A percentile compares a stretch with the other conserved stretches of the same genome.
Evolutionary conservation across 1,284 basidiomycete genomes (phyloP).

Genomic region (Kwoniella shivajii): DNA sequence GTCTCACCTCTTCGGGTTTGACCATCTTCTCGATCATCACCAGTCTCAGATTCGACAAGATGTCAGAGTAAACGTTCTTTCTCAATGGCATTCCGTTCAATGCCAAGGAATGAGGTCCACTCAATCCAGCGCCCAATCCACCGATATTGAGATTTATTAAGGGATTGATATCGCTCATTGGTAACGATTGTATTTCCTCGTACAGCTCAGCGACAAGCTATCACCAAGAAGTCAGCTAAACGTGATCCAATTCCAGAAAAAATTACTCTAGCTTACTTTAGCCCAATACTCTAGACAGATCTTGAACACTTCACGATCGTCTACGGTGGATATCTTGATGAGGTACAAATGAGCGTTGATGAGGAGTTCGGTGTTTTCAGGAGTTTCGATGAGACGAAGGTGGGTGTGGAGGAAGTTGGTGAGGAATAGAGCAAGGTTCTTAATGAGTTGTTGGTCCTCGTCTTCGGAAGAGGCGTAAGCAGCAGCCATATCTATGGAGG

Average conservation of each 20-base stretch:
- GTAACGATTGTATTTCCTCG: constrained; percentile 83
- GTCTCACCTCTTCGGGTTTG: constrained; percentile 92
- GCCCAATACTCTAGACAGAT: constrained; percentile 99
- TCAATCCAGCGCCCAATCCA: constrained; percentile 54
- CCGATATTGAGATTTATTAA: constrained; percentile 91
- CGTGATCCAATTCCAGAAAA: background rate
- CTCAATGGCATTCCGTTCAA: constrained; percentile 77
- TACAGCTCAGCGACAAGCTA: constrained; percentile 94
- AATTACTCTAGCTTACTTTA: constrained; percentile 56
- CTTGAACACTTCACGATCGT: constrained; percentile 99
- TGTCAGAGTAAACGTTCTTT: constrained; percentile 93
- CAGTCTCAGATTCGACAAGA: constrained; percentile 89
- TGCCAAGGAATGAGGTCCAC: constrained; percentile 60
- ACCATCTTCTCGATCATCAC: constrained; percentile 99
- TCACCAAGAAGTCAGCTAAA: constrained; percentile 1
- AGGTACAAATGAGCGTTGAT: constrained; percentile 97
- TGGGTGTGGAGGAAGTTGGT: constrained; percentile 94
- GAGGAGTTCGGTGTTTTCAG: constrained; percentile 87
- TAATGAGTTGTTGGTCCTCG: constrained; percentile 93
- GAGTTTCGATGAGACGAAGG: constrained; percentile 88
- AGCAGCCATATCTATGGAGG: constrained; percentile 70
- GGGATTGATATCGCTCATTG: constrained; percentile 83
- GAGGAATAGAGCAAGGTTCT: constrained; percentile 95
- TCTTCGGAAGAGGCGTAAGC: constrained; percentile 91
- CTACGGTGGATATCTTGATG: constrained; percentile 97